A percentile compares a stretch with the other conserved stretches of the same genome.
Evolutionary conservation across 768 basidiomycete genomes (phyloP).

Genomic region (Mycena indigotica): DNA sequence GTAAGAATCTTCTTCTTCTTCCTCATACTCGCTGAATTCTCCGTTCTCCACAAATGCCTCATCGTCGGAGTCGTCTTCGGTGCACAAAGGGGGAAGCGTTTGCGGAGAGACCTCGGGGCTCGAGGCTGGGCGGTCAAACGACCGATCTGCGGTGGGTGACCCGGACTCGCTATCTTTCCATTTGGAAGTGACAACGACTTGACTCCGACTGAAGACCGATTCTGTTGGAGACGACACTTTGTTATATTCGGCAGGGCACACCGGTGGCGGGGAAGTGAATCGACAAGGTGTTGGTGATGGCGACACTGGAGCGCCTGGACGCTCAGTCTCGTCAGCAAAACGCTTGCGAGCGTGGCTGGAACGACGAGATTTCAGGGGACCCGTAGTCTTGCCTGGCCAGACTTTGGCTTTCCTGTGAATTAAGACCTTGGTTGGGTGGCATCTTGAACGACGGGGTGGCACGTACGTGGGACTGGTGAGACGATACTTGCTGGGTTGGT

Average conservation of each 20-base stretch:
- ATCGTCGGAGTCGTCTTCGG: neutral
- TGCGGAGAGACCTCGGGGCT: slow-evolving; percentile 1
- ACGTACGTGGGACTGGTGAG: neutral
- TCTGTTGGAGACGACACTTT: neutral
- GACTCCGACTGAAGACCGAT: neutral
- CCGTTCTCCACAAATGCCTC: neutral
- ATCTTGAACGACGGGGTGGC: neutral
- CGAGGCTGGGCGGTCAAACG: neutral
- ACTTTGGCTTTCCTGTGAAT: neutral
- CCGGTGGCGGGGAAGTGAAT: neutral
- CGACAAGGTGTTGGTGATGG: neutral
- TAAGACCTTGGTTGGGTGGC: neutral
- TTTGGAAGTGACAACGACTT: neutral
- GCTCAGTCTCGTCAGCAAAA: neutral
- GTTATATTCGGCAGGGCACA: neutral
- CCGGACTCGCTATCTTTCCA: neutral
- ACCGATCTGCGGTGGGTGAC: neutral
- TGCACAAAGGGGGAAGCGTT: neutral
- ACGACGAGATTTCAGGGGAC: neutral
- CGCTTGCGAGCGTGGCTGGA: neutral
- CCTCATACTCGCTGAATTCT: neutral
- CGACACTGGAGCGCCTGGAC: neutral
- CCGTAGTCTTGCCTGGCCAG: neutral
- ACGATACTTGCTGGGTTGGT: neutral
- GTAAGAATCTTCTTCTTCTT: too few relatives aligned